A percentile compares a stretch with the other conserved stretches of the same genome.
Conservation (phyloP, 495 filamentous ascomycete genomes). For the Penicillium pulvis region DNA sequence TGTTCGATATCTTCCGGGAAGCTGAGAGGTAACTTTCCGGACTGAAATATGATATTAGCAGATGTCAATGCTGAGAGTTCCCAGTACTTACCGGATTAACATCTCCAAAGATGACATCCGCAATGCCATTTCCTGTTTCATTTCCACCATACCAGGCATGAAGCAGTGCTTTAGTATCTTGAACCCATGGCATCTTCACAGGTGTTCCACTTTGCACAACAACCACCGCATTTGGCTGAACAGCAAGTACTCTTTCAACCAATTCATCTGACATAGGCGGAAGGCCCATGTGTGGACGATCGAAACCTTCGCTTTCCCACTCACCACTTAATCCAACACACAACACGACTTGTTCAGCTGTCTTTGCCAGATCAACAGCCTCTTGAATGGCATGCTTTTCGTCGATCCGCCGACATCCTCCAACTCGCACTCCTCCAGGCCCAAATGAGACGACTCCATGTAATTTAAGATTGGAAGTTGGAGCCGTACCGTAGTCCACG, state of each 20-base stretch:
- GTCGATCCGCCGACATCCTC: constrained; percentile 64
- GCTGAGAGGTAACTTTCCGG: constrained; percentile 56
- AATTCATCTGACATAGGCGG: constrained; percentile 71
- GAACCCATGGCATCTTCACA: constrained; percentile 77
- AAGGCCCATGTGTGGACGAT: constrained; percentile 73
- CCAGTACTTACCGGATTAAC: constrained; percentile 38
- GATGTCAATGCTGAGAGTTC: not conserved
- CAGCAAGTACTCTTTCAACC: constrained; percentile 63
- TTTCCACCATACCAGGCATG: constrained; percentile 72
- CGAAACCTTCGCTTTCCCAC: constrained; percentile 87
- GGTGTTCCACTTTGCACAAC: constrained; percentile 82
- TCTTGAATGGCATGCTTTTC: constrained; percentile 50
- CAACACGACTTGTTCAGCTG: constrained; percentile 69
- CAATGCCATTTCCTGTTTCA: constrained; percentile 58
- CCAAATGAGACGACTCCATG: constrained; percentile 52
- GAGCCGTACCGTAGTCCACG: constrained; percentile 44
- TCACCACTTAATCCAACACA: constrained; percentile 78
- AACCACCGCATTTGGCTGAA: constrained; percentile 70
- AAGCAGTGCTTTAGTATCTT: constrained; percentile 62
- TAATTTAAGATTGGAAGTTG: constrained; percentile 48
- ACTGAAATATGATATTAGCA: constrained; percentile 17
- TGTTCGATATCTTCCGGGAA: constrained; percentile 64
- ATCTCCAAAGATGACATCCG: constrained; percentile 61
- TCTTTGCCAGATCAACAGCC: constrained; percentile 60
- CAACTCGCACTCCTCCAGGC: constrained; percentile 72